Evolutionary conservation across 1,139 yeast species (phyloP).

Genomic region (Taphrina pruni): DNA sequence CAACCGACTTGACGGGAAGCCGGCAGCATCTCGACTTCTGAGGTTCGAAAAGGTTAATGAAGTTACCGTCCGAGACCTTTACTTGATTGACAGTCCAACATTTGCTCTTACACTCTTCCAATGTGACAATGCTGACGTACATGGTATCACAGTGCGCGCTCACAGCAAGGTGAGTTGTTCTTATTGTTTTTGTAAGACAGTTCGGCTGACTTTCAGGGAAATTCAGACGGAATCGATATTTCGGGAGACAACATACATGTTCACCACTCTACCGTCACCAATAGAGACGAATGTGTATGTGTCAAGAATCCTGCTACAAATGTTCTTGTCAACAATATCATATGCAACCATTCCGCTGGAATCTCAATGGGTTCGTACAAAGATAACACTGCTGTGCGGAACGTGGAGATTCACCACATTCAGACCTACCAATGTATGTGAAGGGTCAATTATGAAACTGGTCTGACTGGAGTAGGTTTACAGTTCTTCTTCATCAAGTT

Average conservation of each 20-base stretch:
- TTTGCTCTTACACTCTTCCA: conserved; percentile 1
- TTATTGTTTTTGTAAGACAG: not conserved
- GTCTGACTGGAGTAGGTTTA: not conserved
- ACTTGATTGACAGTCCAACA: conserved; percentile 17
- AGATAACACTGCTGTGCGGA: not conserved
- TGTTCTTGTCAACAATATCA: conserved; percentile 11
- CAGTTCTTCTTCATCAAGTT: conserved; percentile 10
- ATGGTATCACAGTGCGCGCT: conserved; percentile 5
- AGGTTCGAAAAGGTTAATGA: conserved; percentile 7
- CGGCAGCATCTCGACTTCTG: conserved; percentile 1
- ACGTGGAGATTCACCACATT: conserved; percentile 7
- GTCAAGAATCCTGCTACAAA: conserved; percentile 14
- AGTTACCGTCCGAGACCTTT: conserved; percentile 9
- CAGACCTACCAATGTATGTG: conserved; percentile 22
- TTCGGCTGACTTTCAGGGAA: not conserved
- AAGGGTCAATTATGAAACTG: not conserved
- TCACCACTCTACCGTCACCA: conserved; percentile 9
- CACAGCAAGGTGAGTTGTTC: conserved; percentile 1
- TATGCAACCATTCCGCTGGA: conserved; percentile 13
- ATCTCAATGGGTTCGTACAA: conserved; percentile 12
- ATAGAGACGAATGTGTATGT: conserved; percentile 20
- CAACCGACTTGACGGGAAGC: conserved; percentile 5
- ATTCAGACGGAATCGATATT: conserved; percentile 12
- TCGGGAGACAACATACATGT: conserved; percentile 23
- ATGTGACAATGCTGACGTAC: conserved; percentile 6